Evolutionary conservation across 345 rosid genomes (phyloP).

Genomic region (Hibiscus mutabilis): DNA sequence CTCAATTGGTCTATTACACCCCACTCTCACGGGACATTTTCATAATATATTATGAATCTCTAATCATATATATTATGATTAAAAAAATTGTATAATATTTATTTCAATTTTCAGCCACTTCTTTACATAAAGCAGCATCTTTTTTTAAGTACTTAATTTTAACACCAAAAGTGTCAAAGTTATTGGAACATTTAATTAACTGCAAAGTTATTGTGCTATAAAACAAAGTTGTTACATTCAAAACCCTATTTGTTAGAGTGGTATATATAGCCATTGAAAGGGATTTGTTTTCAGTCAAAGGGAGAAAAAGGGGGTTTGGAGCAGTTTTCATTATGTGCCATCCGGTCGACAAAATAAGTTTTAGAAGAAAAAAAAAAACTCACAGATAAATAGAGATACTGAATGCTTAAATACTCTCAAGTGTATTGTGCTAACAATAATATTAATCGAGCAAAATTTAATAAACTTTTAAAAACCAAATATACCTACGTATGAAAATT

Average conservation of each 20-base stretch:
- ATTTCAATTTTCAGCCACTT: too few species aligned
- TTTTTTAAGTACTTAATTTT: not conserved
- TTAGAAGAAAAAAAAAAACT: not conserved
- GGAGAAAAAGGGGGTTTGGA: not conserved
- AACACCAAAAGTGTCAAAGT: not conserved
- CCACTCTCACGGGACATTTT: too few species aligned
- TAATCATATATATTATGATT: too few species aligned
- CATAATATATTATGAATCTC: too few species aligned
- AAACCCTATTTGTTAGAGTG: constrained; percentile 3
- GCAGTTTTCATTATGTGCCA: not conserved
- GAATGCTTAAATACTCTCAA: too few species aligned
- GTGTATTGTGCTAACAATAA: too few species aligned
- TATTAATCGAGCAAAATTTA: too few species aligned
- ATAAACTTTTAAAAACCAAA: too few species aligned
- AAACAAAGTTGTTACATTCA: not conserved
- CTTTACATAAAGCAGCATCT: not conserved
- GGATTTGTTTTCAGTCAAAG: not conserved
- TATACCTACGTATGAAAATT: too few species aligned
- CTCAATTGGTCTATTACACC: not conserved
- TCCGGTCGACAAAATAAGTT: not conserved
- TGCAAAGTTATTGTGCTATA: not conserved
- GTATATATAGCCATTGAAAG: not conserved
- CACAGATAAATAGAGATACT: too few species aligned
- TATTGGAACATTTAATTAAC: not conserved
- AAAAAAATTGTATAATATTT: too few species aligned